A percentile compares a stretch with the other conserved stretches of the same genome.
phyloP scores from a whole-genome alignment of 1,284 basidiomycete species.

The Ganoderma sp. region DNA sequence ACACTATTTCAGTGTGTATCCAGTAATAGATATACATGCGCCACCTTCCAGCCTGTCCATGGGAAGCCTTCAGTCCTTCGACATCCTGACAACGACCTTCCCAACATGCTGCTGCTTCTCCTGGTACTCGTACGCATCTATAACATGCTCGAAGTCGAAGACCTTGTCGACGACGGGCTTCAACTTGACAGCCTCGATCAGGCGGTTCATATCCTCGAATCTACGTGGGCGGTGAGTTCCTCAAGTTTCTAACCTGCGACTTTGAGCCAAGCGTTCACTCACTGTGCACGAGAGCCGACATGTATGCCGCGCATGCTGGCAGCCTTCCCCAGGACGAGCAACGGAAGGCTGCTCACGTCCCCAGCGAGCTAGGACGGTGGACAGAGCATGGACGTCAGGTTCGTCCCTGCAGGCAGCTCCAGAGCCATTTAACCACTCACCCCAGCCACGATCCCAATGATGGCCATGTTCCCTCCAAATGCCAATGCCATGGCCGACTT shows the following conservation, averaged over 20 bases:
- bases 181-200: constrained; percentile 42
- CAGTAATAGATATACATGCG: background rate
- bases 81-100: constrained; percentile 1
- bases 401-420: background rate
- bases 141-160: constrained; percentile 47
- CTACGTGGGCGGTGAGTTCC: constrained; percentile 11
- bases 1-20: background rate
- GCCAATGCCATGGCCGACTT: constrained; percentile 45
- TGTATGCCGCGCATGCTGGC: constrained; percentile 24
- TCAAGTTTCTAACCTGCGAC: background rate
- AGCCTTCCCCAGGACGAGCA: constrained; percentile 40
- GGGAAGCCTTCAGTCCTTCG: background rate
- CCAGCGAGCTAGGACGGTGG: background rate
- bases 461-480: constrained; percentile 45
- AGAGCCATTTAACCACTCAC: constrained; percentile 7
- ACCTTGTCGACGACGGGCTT: constrained; percentile 49
- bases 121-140: constrained; percentile 46
- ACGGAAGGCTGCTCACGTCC: constrained; percentile 19
- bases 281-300: background rate
- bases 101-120: constrained; percentile 45
- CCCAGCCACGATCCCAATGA: constrained; percentile 48
- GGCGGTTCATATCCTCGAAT: constrained; percentile 48
- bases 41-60: too few relatives aligned
- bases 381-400: background rate
- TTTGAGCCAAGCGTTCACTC: background rate